These are phyloP conservation scores for Coprinopsis sp. DNA, from an alignment of 768 basidiomycete species.

Conservation along the genomic window DNA sequence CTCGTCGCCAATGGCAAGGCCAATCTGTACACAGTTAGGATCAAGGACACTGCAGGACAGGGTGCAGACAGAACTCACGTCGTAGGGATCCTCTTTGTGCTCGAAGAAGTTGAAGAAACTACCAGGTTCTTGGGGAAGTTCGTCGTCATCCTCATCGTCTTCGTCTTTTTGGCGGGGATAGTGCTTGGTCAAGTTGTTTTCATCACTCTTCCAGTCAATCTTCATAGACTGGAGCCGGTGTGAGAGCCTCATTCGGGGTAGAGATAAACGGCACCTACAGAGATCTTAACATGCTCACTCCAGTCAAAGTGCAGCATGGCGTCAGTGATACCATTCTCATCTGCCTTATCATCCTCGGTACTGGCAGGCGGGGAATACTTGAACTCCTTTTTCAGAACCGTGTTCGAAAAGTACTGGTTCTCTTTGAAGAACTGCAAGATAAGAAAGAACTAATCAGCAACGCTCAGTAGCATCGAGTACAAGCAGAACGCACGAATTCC, in stretches of 20 bases:
- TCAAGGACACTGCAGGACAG: neutral
- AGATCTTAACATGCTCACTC: conserved; percentile 65
- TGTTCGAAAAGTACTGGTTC: conserved; percentile 78
- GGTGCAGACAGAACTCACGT: conserved; percentile 42
- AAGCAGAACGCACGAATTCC: conserved; percentile 71
- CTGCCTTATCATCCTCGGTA: conserved; percentile 52
- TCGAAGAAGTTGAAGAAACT: conserved; percentile 91
- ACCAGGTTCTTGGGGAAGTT: conserved; percentile 60
- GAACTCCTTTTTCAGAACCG: conserved; percentile 77
- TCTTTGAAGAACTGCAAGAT: conserved; percentile 69
- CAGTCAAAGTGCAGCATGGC: conserved; percentile 79
- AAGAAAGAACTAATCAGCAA: conserved; percentile 2
- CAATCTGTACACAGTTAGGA: conserved; percentile 45
- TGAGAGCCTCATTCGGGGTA: conserved; percentile 6
- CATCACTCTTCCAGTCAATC: conserved; percentile 79
- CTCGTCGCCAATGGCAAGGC: conserved; percentile 66
- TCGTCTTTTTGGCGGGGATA: conserved; percentile 77
- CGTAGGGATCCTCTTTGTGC: conserved; percentile 54
- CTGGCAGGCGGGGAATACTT: conserved; percentile 57
- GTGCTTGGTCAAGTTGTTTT: conserved; percentile 71
- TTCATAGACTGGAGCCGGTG: conserved; percentile 44
- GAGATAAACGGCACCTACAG: conserved; percentile 39
- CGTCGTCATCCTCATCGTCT: conserved; percentile 56
- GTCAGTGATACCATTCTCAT: conserved; percentile 70
- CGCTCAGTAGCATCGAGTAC: conserved; percentile 2